Conservation (phyloP, 2,329 filamentous ascomycete species). For the Acephala macrosclerotiorum region DNA sequence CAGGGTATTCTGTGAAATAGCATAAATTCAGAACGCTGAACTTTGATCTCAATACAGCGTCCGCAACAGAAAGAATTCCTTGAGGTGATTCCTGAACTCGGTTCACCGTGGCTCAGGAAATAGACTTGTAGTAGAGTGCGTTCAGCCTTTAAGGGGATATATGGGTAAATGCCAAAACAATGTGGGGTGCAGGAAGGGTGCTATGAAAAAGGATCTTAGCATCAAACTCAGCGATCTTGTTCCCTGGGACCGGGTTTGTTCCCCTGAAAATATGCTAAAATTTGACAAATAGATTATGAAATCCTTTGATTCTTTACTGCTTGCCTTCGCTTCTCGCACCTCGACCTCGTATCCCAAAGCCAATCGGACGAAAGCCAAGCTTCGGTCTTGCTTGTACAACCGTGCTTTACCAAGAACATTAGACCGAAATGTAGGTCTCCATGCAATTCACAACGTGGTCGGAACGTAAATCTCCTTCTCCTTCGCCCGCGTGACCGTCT, state of each 20-base stretch:
- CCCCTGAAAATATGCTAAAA: neutral
- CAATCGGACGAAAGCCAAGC: neutral
- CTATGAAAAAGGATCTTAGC: neutral
- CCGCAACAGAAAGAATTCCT: neutral
- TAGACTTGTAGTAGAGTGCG: neutral
- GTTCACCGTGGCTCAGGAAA: neutral
- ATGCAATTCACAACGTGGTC: slow-evolving; percentile 72
- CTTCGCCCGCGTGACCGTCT: slow-evolving; percentile 15
- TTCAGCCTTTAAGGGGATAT: neutral
- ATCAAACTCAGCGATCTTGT: neutral
- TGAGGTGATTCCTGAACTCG: neutral
- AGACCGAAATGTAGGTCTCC: too few relatives aligned
- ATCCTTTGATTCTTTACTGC: too few relatives aligned
- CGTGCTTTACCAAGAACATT: too few relatives aligned
- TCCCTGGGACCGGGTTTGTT: neutral
- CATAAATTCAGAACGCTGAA: neutral
- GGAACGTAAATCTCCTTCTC: slow-evolving; percentile 55
- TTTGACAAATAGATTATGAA: neutral
- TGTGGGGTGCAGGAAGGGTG: neutral
- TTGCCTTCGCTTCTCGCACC: neutral
- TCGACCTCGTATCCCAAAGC: neutral
- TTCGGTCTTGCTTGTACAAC: neutral
- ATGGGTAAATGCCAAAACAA: neutral
- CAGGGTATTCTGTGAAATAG: neutral
- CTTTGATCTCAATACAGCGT: neutral